phyloP scores from a whole-genome alignment of 345 rosid genomes.

The Populus pruinosa region DNA sequence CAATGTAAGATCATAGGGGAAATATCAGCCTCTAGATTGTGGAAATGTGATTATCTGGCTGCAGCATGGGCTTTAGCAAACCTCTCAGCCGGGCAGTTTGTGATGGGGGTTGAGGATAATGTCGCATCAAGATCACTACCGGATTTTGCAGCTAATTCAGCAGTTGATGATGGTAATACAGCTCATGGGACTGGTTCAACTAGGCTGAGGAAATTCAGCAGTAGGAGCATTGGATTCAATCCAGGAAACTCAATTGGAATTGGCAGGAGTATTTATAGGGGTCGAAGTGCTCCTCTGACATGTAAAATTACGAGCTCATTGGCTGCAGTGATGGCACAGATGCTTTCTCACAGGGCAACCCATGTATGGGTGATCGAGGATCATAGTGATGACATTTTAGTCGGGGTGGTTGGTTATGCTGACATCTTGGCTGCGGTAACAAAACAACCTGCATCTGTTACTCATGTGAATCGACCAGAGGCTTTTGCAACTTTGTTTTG shows the following conservation, averaged over 20 bases:
- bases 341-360: conserved; percentile 91
- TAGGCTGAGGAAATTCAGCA: conserved; percentile 73
- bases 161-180: conserved; percentile 29
- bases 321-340: conserved; percentile 98
- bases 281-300: conserved; percentile 92
- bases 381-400: conserved; percentile 69
- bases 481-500: conserved; percentile 17
- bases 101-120: conserved; percentile 92
- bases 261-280: conserved; percentile 87
- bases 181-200: conserved; percentile 26
- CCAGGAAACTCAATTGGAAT: conserved; percentile 51
- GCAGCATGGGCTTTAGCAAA: conserved; percentile 97
- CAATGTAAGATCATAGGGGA: conserved; percentile 76
- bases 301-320: conserved; percentile 76
- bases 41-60: conserved; percentile 92
- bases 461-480: conserved; percentile 36
- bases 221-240: conserved; percentile 86
- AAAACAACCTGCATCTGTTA: conserved; percentile 47
- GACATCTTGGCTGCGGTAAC: conserved; percentile 85
- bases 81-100: conserved; percentile 88
- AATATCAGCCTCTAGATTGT: conserved; percentile 82
- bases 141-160: conserved; percentile 48
- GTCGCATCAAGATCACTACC: conserved; percentile 53
- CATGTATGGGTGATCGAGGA: conserved; percentile 94
- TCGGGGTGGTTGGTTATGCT: conserved; percentile 80